Conservation (phyloP, 2,329 filamentous ascomycete genomes). For the Fusarium sp. region DNA sequence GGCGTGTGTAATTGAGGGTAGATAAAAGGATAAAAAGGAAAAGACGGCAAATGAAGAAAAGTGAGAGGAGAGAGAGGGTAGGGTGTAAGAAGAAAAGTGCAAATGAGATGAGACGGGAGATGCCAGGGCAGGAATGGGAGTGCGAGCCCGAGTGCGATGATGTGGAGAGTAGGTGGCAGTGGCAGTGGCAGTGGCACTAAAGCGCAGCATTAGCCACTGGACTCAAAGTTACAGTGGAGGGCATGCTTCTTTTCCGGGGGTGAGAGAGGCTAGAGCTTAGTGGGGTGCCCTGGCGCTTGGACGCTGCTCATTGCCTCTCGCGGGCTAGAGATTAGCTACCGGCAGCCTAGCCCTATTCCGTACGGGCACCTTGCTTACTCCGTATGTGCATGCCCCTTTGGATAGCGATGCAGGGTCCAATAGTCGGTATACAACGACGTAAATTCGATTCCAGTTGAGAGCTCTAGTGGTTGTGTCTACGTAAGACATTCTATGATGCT, state of each 20-base stretch:
- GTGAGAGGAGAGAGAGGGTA: constrained; percentile 15
- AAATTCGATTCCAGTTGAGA: constrained; percentile 32
- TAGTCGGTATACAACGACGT: constrained; percentile 10
- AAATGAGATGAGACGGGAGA: constrained; percentile 37
- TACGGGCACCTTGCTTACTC: constrained; percentile 31
- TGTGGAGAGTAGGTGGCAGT: constrained; percentile 29
- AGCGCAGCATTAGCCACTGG: constrained; percentile 31
- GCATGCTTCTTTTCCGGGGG: constrained; percentile 8
- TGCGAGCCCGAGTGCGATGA: constrained; percentile 37
- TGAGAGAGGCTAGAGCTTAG: constrained; percentile 5
- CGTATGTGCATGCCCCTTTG: constrained; percentile 23
- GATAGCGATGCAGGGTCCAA: constrained; percentile 26
- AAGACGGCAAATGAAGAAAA: constrained; percentile 25
- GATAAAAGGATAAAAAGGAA: constrained; percentile 23
- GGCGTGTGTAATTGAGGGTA: constrained; percentile 6
- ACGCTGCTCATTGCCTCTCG: constrained; percentile 41
- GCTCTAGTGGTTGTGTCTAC: constrained; percentile 15
- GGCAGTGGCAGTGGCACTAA: constrained; percentile 13
- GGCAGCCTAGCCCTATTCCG: constrained; percentile 34
- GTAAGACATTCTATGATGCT: constrained; percentile 22
- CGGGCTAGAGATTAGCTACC: constrained; percentile 25
- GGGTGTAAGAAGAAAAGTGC: constrained; percentile 25
- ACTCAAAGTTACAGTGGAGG: constrained; percentile 9
- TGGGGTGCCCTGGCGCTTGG: constrained; percentile 30
- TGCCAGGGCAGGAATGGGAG: constrained; percentile 33